phyloP scores from a whole-genome alignment of 75 land plant species.

The Selaginella tamariscina region DNA sequence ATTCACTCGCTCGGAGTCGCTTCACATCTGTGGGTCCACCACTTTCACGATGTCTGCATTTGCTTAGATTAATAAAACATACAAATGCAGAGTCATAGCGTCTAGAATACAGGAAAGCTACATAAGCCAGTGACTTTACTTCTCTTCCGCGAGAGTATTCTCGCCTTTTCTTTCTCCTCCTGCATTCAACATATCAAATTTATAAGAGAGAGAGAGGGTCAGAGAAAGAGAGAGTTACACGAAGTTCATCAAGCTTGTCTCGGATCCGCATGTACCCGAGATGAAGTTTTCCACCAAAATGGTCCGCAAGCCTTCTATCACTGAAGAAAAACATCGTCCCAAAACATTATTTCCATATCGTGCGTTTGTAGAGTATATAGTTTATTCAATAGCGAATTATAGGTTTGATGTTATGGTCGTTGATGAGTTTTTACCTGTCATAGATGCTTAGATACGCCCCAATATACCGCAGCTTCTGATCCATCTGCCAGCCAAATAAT shows the following conservation, averaged over 20 bases:
- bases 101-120: not conserved
- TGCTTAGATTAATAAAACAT: no score
- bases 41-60: no score
- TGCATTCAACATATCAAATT: not conserved
- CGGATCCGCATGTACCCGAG: conserved; percentile 96
- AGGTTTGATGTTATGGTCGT: no score
- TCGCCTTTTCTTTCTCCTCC: not conserved
- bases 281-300: conserved; percentile 98
- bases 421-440: no score
- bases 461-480: conserved; percentile 97
- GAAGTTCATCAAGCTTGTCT: conserved; percentile 82
- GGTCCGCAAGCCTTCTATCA: conserved; percentile 93
- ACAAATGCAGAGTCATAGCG: not conserved
- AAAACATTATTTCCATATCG: no score
- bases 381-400: no score
- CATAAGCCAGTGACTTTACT: not conserved
- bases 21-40: no score
- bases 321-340: no score
- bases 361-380: no score
- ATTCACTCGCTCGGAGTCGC: no score
- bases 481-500: conserved; percentile 77
- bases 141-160: not conserved
- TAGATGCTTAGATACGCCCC: conserved; percentile 95
- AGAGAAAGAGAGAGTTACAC: conserved; percentile 49
- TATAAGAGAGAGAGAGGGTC: no score